These are phyloP conservation scores for Exutisphaerella laricina DNA, from an alignment of 2,329 filamentous ascomycete genomes.

Conservation along the genomic window DNA sequence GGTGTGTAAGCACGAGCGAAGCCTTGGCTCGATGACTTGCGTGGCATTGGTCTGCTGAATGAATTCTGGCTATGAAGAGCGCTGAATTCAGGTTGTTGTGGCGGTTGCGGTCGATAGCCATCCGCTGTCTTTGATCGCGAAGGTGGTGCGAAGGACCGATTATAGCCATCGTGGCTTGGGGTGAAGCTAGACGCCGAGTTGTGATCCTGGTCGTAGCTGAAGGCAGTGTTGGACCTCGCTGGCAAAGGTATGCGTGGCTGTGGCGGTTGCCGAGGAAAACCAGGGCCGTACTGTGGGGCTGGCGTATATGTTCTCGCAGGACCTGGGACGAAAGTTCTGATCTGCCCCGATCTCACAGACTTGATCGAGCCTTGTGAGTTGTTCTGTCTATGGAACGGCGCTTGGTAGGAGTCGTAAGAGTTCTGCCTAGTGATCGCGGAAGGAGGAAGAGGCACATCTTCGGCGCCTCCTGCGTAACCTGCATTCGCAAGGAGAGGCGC, in stretches of 20 bases:
- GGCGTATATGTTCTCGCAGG: constrained; percentile 11
- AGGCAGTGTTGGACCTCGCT: constrained; percentile 17
- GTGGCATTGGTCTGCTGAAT: constrained; percentile 19
- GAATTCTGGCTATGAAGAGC: constrained; percentile 26
- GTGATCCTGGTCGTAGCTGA: constrained; percentile 12
- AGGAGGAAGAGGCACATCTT: constrained; percentile 22
- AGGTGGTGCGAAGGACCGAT: constrained; percentile 16
- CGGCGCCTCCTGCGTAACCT: constrained; percentile 35
- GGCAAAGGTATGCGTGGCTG: constrained; percentile 14
- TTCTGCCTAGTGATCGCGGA: constrained; percentile 21
- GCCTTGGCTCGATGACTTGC: constrained; percentile 14
- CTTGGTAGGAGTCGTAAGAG: constrained; percentile 22
- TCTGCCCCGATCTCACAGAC: constrained; percentile 10
- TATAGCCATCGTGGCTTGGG: constrained; percentile 14
- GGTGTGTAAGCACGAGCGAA: constrained; percentile 16
- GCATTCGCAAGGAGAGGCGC: constrained; percentile 57
- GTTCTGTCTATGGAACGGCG: constrained; percentile 19
- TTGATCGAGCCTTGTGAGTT: constrained; percentile 16
- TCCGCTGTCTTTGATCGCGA: constrained; percentile 25
- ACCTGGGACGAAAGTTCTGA: constrained; percentile 8
- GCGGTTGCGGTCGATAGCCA: constrained; percentile 20
- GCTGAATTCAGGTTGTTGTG: constrained; percentile 20
- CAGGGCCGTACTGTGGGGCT: constrained; percentile 6
- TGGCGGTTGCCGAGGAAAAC: constrained; percentile 15
- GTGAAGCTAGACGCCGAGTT: constrained; percentile 11